phyloP scores from a whole-genome alignment of 768 basidiomycete genomes.

The Lactarius tabidus region DNA sequence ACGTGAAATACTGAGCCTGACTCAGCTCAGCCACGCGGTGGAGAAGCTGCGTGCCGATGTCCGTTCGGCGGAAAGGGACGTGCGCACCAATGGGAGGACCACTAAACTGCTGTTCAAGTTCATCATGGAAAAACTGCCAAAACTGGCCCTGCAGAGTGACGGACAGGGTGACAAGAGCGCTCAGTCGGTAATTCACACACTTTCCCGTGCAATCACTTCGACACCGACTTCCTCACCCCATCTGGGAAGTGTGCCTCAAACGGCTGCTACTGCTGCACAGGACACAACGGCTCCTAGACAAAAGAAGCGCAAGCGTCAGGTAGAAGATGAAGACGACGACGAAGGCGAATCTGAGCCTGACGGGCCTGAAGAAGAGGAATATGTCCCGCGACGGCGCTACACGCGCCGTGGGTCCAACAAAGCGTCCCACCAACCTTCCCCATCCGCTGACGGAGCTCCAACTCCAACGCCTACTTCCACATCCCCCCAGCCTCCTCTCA shows the following conservation, averaged over 20 bases:
- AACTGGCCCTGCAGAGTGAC: constrained; percentile 21
- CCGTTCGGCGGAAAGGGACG: constrained; percentile 54
- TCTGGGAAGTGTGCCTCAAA: background rate
- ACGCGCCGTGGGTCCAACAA: constrained; percentile 2
- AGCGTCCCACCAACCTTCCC: background rate
- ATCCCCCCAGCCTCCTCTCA: background rate
- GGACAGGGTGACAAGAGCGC: constrained; percentile 26
- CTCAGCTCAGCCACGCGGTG: constrained; percentile 44
- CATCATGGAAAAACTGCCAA: constrained; percentile 35
- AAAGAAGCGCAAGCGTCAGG: constrained; percentile 13
- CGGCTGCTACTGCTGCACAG: too few species aligned
- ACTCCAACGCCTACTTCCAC: background rate
- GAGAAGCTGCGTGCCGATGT: constrained; percentile 51
- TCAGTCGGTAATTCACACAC: constrained; percentile 8
- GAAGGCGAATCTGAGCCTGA: background rate
- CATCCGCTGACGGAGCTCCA: background rate
- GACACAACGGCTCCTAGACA: background rate
- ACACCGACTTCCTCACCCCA: background rate
- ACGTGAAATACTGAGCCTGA: constrained; percentile 37
- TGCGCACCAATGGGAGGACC: constrained; percentile 60
- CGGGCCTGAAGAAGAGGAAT: background rate
- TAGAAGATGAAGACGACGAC: background rate
- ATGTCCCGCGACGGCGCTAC: constrained; percentile 1
- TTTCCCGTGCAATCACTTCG: background rate
- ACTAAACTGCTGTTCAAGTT: constrained; percentile 53